Conservation (phyloP, 148 eudicot species). For the Cornus kousa region DNA sequence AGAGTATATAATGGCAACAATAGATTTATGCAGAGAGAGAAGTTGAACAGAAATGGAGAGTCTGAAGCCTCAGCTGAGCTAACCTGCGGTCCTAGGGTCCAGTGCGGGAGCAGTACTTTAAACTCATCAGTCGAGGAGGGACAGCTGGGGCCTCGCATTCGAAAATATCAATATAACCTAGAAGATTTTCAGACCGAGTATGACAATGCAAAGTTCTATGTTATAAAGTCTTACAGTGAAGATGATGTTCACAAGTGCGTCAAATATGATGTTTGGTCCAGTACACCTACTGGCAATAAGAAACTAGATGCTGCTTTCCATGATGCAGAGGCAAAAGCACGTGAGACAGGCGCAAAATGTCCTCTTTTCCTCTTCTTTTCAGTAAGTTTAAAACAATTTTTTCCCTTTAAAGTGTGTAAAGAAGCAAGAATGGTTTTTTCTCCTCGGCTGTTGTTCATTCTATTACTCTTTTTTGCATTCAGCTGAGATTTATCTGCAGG, state of each 20-base stretch:
- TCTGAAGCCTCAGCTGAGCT: conserved; percentile 52
- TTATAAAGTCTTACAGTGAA: conserved; percentile 94
- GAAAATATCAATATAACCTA: conserved; percentile 49
- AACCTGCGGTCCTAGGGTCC: conserved; percentile 79
- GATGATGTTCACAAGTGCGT: conserved; percentile 87
- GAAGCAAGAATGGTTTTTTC: neutral
- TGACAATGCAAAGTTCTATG: conserved; percentile 71
- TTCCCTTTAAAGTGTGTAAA: no score
- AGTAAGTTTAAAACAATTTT: conserved; percentile 37
- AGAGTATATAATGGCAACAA: conserved; percentile 63
- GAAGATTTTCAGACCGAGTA: conserved; percentile 57
- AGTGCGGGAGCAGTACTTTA: conserved; percentile 28
- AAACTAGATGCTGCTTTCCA: conserved; percentile 75
- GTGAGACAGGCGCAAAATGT: conserved; percentile 51
- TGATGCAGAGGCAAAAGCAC: conserved; percentile 60
- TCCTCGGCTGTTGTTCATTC: neutral
- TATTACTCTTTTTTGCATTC: neutral
- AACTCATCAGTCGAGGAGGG: conserved; percentile 34
- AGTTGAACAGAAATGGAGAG: conserved; percentile 42
- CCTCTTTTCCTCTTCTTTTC: conserved; percentile 88
- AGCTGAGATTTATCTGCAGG: neutral
- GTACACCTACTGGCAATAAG: conserved; percentile 82
- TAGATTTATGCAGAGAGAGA: conserved; percentile 31
- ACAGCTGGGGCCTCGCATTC: conserved; percentile 16
- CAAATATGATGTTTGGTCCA: conserved; percentile 93